Evolutionary conservation across 441 rosid species (phyloP), one percentile per base, ranked within the genome.

Genomic region (Mallotus japonicus): DNA sequence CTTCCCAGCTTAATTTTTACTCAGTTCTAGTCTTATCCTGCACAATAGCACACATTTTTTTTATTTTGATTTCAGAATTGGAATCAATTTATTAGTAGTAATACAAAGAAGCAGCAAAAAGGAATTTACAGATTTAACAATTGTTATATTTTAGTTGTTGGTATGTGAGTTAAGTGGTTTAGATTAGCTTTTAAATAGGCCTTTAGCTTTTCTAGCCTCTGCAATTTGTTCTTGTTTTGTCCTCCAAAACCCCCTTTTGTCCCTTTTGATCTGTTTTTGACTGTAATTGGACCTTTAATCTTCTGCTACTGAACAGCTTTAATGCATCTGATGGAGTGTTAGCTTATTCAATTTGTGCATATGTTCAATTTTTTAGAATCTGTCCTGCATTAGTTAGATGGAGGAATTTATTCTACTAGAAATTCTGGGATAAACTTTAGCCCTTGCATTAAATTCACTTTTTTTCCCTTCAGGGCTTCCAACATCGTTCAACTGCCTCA

Each of bases 401-500:
- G 22, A 17, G 34, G 14, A 8, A 66, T 13, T 32, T 15, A 65
- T 46, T 19, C 24, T 49, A 16, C n/a, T n/a, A 49, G 16, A 7
- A 37, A 28, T 28, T 8, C 22, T 42, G 24, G 62, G n/a, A 55
- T 56, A 19, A 11, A 1, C 49, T 34, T n/a, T 15, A 51, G 64
- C 19, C 62, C 8, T 17, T 32, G 28, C 58, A 28, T n/a, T 8
- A 12, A 46, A 24, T 53, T 57, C 64, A 65, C 50, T 46, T 53
- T 71, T 16, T 16, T 47, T 62, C 73, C 57, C 54, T 66, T 58
- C 80, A 91, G 98, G 96, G 93, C 75, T 79, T 84, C 67, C 88
- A 81, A 63, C 87, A 91, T 79, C 89, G 82, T 68, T 82, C 85
- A 69, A 75, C 85, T 79, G 80, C 85, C 71, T 87, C 95, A 11